Evolutionary conservation across 805 yeast species (phyloP).

Genomic region (Helenozyma rhizophorensis): DNA sequence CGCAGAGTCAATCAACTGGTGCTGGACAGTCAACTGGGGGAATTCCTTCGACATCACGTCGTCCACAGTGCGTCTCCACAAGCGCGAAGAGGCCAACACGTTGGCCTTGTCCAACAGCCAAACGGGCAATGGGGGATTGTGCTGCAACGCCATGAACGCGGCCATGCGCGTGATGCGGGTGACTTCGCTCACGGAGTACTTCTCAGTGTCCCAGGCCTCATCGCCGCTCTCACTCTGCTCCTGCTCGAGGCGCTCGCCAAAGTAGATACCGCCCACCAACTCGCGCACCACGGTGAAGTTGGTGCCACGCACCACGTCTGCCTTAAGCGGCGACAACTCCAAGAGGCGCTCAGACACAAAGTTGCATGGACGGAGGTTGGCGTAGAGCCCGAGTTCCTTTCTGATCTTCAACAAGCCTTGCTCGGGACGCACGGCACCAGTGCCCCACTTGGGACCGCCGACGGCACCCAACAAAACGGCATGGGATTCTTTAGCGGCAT

Average conservation of each 20-base stretch:
- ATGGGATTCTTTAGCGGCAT: conserved; percentile 79
- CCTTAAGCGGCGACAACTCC: conserved; percentile 82
- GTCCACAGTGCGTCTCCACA: conserved; percentile 94
- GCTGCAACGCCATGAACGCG: conserved; percentile 91
- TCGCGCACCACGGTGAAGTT: conserved; percentile 93
- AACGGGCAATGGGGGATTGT: conserved; percentile 87
- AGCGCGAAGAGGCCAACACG: conserved; percentile 90
- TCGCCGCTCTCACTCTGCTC: conserved; percentile 60
- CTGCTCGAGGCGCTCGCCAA: conserved; percentile 93
- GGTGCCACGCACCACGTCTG: conserved; percentile 84
- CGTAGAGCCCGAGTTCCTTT: conserved; percentile 90
- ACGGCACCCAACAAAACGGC: conserved; percentile 98
- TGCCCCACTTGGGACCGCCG: conserved; percentile 99
- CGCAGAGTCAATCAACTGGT: conserved; percentile 96
- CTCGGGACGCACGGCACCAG: conserved; percentile 94
- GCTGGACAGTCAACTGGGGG: conserved; percentile 82
- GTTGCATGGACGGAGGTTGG: conserved; percentile 95
- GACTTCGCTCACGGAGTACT: conserved; percentile 87
- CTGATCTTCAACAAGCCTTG: conserved; percentile 93
- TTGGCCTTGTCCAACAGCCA: conserved; percentile 98
- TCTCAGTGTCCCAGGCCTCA: conserved; percentile 90
- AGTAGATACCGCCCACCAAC: conserved; percentile 96
- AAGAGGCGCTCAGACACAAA: conserved; percentile 82
- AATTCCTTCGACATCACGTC: conserved; percentile 81
- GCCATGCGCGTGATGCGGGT: conserved; percentile 98